phyloP scores from a whole-genome alignment of 1,284 basidiomycete species.

The Trichosporon sp. region DNA sequence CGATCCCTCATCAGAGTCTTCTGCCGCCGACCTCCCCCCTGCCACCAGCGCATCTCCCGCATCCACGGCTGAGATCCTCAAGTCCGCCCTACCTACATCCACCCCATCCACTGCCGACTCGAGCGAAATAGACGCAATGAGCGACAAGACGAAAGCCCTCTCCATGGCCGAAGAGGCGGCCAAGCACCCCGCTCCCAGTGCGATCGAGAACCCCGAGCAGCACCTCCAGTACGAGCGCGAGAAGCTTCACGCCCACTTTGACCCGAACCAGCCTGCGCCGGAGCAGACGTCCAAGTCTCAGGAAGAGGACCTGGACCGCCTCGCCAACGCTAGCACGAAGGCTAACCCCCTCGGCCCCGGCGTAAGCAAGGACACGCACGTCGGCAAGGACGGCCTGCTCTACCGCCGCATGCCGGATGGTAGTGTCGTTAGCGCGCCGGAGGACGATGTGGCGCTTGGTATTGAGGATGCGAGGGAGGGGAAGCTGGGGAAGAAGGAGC shows the following conservation, averaged over 20 bases:
- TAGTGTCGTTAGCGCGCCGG: constrained; percentile 34
- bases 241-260: not conserved
- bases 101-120: not conserved
- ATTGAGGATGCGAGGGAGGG: constrained; percentile 32
- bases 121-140: not conserved
- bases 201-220: constrained; percentile 1
- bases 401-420: constrained; percentile 36
- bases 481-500: constrained; percentile 5
- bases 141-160: not conserved
- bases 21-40: constrained; percentile 39
- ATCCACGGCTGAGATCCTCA: not conserved
- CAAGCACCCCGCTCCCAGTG: not conserved
- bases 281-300: not conserved
- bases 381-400: constrained; percentile 37
- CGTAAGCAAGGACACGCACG: constrained; percentile 33
- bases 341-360: constrained; percentile 44
- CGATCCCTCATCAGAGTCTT: constrained; percentile 27
- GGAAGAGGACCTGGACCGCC: constrained; percentile 10
- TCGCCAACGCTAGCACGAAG: constrained; percentile 30
- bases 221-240: not conserved
- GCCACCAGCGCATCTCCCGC: no score
- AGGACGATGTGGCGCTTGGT: constrained; percentile 44
- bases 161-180: not conserved
- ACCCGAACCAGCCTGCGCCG: not conserved
- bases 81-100: no score